These are phyloP conservation scores for Boletellus ananiceps DNA, from an alignment of 768 basidiomycete genomes.

Conservation along the genomic window DNA sequence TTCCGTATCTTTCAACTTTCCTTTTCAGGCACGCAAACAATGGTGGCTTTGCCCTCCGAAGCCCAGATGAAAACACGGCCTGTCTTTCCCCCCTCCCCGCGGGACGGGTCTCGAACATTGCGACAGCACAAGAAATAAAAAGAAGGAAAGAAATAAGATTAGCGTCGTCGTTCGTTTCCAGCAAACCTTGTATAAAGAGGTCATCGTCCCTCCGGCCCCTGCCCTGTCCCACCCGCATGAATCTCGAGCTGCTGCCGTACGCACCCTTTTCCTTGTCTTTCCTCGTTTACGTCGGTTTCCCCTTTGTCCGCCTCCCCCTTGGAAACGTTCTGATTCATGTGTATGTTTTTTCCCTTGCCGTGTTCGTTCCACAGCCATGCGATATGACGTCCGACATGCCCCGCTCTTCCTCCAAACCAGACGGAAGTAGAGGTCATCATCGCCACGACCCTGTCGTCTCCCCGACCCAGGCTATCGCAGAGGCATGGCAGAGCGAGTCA, in stretches of 20 bases:
- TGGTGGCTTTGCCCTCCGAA: slow-evolving; percentile 24
- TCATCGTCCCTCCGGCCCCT: slow-evolving; percentile 25
- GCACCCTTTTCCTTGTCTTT: slow-evolving; percentile 23
- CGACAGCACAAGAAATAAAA: too few species aligned
- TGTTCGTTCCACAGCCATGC: slow-evolving; percentile 12
- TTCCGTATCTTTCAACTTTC: slow-evolving; percentile 32
- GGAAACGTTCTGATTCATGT: slow-evolving; percentile 7
- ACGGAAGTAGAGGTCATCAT: slow-evolving; percentile 26
- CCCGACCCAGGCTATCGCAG: slow-evolving; percentile 61
- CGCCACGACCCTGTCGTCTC: slow-evolving; percentile 34
- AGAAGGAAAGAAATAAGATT: slow-evolving; percentile 26
- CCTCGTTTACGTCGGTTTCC: slow-evolving; percentile 19
- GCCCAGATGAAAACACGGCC: slow-evolving; percentile 11
- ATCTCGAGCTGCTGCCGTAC: slow-evolving; percentile 34
- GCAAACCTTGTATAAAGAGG: slow-evolving; percentile 36
- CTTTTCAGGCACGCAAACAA: slow-evolving; percentile 30
- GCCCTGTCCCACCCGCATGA: slow-evolving; percentile 28
- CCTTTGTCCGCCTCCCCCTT: too few species aligned
- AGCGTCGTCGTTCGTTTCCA: slow-evolving; percentile 5
- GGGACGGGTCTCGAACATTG: slow-evolving; percentile 24
- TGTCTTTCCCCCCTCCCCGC: slow-evolving; percentile 11
- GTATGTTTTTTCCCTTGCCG: slow-evolving; percentile 19
- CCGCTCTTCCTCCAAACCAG: slow-evolving; percentile 28
- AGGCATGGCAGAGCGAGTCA: slow-evolving; percentile 65
- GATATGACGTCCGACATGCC: slow-evolving; percentile 34